Evolutionary conservation across 2,329 filamentous ascomycete genomes (phyloP), one percentile per base, ranked within the genome.

Genomic region (Fusarium brevicatenulatum): DNA sequence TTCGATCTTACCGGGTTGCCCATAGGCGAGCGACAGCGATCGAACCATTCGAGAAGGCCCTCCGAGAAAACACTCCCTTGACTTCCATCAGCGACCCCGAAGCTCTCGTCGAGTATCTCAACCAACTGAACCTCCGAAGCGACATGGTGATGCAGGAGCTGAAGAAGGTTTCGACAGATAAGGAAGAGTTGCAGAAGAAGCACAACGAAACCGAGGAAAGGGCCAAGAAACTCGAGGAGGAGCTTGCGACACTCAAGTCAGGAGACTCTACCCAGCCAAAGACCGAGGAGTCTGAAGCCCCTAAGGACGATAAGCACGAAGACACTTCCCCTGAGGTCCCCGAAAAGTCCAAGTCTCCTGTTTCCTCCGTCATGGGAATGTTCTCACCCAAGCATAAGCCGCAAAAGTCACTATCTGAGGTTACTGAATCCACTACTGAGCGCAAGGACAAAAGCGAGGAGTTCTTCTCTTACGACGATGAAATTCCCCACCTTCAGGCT

Each of bases 91-190:
- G 87, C 75, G 96, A 99, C 67, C 94, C 95, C 0, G 89, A 90
- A 59, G 92, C 95, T 5, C 86, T 99, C 39, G 89, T 95, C 11
- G 95, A 98, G 82, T 99, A 98, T 78, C 86, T 99, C 34, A 94
- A 92, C 75, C 94, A 98, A 81, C 83, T 97, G 44, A 95, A 91
- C 69, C 82, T 95, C 59, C 95, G 97, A 79, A 91, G 92, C 46
- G 94, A 97, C 77, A 97, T 99, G 93, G 91, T 97, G 7, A 91
- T 97, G 89, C 93, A 97, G 50, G 96, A 99, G 82, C 86, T 98
- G 63, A 98, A 97, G 83, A 88, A 94, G 18, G 91, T 98, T 0
- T 92, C 94, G 0, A 88, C 89, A 7, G 95, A 98, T 79, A 92
- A 93, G 66, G 94, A 97, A 68, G 89, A 91, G 21, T 86, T 93